These are phyloP conservation scores for Leonotis leonurus DNA, from an alignment of 257 asterid genomes.

Conservation along the genomic window DNA sequence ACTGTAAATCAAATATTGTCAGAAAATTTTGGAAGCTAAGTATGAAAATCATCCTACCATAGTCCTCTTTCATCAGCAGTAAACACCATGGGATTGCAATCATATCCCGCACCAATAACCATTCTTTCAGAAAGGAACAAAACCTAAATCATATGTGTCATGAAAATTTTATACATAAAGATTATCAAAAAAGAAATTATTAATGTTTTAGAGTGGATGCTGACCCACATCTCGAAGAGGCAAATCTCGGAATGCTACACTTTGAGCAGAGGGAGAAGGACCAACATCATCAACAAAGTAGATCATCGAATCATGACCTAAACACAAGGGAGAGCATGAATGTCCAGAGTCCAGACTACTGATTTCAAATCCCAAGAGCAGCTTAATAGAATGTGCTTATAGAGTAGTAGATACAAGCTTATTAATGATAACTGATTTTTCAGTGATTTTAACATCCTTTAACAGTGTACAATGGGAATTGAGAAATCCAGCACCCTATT, in stretches of 20 bases:
- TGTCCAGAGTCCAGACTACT: neutral
- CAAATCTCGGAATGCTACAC: conserved; percentile 89
- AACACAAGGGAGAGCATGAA: conserved; percentile 11
- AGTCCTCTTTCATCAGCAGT: conserved; percentile 76
- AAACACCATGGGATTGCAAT: conserved; percentile 92
- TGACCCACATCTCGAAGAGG: conserved; percentile 99
- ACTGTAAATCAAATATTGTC: neutral
- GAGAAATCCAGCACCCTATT: neutral
- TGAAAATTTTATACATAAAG: conserved; percentile 12
- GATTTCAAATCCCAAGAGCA: conserved; percentile 5
- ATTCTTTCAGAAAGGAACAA: conserved; percentile 81
- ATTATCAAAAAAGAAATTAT: conserved; percentile 12
- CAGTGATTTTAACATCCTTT: neutral
- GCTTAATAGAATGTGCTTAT: neutral
- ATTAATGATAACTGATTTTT: neutral
- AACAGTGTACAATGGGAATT: neutral
- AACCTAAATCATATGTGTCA: conserved; percentile 42
- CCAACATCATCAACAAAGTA: conserved; percentile 96
- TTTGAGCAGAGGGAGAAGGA: conserved; percentile 93
- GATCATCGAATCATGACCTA: conserved; percentile 97
- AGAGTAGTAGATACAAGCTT: neutral
- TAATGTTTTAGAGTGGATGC: conserved; percentile 60
- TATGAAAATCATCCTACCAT: conserved; percentile 53
- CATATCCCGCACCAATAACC: conserved; percentile 94
- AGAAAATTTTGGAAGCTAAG: neutral